Evolutionary conservation across 2,329 filamentous ascomycete species (phyloP), one percentile per base, ranked within the genome.

Genomic region (Aspergillus quadrilineatus): DNA sequence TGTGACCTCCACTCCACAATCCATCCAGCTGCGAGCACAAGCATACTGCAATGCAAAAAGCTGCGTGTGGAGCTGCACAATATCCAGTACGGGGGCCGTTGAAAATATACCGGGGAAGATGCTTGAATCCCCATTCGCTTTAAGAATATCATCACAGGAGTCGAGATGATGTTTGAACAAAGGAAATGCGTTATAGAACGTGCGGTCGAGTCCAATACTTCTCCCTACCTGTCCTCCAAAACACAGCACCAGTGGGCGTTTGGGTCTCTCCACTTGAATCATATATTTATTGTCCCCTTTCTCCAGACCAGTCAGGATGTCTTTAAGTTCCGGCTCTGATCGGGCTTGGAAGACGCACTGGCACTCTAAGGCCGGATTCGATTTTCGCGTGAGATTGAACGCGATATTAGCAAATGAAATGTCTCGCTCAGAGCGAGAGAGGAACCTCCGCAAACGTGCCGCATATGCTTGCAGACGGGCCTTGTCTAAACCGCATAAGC

Each of bases 21-120:
- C 69, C 0, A 76, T 67, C 75, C 76, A 78, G 3, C 61, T 53
- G 32, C 58, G 65, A 0, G 75, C 73, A 37, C 64, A 69, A 0
- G 76, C 60, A 44, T 75, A 75, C 46, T 77, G 74, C 8, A 73
- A 41, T 0, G 74, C 63, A 47, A 77, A 76, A 0, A 76, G 56
- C 41, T 65, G 63, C 6, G 67, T 68, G 15, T 79, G 78, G 1
- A 78, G 62, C 26, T 61, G 50, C 12, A 62, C 57, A 2, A 54
- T 53, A 17, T 66, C 57, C 4, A 36, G 1, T 4, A 63, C 50
- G 0, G 63, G 53, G 0, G 29, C 41, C 2, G 26, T 36, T 62
- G 4, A 53, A 55, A 34, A 73, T 64, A 56, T 75, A 56, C 14
- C 76, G 58, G 56, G 69, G 62, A 14, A 68, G 42, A 60, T 65